A percentile compares a stretch with the other conserved stretches of the same genome.
Evolutionary conservation across 2,329 filamentous ascomycete species (phyloP).

Genomic region (Teratosphaeria destructans): DNA sequence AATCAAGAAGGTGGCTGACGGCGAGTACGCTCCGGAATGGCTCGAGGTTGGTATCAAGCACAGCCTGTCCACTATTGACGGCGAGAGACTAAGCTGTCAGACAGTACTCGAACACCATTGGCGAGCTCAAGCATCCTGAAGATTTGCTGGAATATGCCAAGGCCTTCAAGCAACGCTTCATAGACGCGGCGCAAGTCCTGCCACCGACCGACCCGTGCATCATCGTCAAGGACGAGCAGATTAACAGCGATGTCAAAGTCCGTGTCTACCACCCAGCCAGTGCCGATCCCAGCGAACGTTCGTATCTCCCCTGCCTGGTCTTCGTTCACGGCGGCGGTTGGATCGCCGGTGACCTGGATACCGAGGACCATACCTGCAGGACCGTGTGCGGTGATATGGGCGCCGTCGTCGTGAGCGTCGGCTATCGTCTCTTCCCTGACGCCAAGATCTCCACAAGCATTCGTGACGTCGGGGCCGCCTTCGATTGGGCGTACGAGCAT

Average conservation of each 20-base stretch:
- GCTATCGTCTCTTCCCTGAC: constrained; percentile 12
- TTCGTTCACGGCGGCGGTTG: constrained; percentile 16
- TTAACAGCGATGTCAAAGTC: neutral
- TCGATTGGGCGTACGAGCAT: constrained; percentile 29
- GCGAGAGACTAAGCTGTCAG: neutral
- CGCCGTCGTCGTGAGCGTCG: constrained; percentile 8
- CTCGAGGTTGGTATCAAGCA: neutral
- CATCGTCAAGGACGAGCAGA: neutral
- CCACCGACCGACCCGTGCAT: neutral
- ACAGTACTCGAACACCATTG: neutral
- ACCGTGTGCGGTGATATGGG: neutral
- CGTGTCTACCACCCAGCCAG: neutral
- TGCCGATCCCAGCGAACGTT: neutral
- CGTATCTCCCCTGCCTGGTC: constrained; percentile 1
- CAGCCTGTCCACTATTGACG: neutral
- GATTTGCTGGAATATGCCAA: neutral
- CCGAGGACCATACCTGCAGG: constrained; percentile 15
- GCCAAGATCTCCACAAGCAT: constrained; percentile 26
- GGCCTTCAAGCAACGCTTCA: neutral
- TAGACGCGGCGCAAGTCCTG: neutral
- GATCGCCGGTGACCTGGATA: constrained; percentile 15
- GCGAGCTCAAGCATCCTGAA: neutral
- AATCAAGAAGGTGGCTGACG: neutral
- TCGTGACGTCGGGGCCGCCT: constrained; percentile 28
- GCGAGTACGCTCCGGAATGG: neutral